phyloP scores from a whole-genome alignment of 768 basidiomycete species.

The Mycena maculata region DNA sequence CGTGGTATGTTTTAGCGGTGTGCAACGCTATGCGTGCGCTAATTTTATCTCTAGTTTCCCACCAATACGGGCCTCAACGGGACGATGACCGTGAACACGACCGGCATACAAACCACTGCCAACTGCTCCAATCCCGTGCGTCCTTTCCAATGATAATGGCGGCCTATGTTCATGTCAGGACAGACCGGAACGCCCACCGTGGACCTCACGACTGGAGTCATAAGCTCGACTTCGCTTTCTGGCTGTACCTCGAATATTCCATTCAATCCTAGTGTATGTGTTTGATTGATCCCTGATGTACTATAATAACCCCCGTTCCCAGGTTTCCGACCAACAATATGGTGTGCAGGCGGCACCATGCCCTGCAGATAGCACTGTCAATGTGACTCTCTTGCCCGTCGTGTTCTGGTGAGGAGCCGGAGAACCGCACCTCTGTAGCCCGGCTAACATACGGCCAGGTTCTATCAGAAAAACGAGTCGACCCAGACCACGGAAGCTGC shows the following conservation, averaged over 20 bases:
- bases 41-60: conserved; percentile 44
- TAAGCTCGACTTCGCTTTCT: conserved; percentile 45
- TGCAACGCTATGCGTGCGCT: background rate
- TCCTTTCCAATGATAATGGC: conserved; percentile 28
- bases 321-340: conserved; percentile 50
- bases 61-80: conserved; percentile 49
- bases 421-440: background rate
- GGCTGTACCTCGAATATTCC: conserved; percentile 49
- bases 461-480: conserved; percentile 44
- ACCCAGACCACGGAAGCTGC: conserved; percentile 42
- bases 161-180: conserved; percentile 11
- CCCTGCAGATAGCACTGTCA: conserved; percentile 40
- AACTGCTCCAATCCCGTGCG: conserved; percentile 45
- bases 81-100: conserved; percentile 53
- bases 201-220: conserved; percentile 26
- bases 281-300: background rate
- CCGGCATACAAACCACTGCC: conserved; percentile 48
- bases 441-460: conserved; percentile 34
- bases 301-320: background rate
- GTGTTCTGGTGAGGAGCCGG: conserved; percentile 55
- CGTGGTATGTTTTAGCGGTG: conserved; percentile 22
- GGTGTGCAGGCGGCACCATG: conserved; percentile 45
- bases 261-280: conserved; percentile 41
- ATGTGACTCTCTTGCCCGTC: conserved; percentile 53
- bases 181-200: conserved; percentile 15